Evolutionary conservation across 305 asterid species (phyloP).

Genomic region (Fraxinus greggii): DNA sequence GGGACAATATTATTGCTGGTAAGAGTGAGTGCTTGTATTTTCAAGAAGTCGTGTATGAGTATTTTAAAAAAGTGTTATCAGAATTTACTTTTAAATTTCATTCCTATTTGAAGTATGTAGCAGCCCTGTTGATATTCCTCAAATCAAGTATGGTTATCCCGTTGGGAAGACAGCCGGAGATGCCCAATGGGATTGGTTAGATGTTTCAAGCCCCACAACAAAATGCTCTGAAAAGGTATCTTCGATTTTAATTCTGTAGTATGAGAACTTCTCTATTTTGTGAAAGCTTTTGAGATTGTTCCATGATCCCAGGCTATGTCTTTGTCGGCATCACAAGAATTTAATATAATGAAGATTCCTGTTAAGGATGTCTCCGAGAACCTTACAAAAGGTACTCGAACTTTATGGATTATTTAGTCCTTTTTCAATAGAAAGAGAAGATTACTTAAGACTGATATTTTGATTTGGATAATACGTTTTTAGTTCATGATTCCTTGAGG

Average conservation of each 20-base stretch:
- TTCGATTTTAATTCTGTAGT: not conserved
- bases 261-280: conserved; percentile 14
- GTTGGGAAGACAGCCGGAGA: conserved; percentile 31
- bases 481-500: not conserved
- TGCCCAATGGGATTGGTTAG: conserved; percentile 73
- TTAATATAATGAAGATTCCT: conserved; percentile 61
- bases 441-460: not conserved
- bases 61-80: not conserved
- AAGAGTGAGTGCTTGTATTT: conserved; percentile 20
- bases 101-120: conserved; percentile 60
- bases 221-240: conserved; percentile 66
- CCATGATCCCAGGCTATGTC: conserved; percentile 51
- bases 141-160: conserved; percentile 68
- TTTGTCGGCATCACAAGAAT: conserved; percentile 55
- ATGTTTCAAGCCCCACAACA: conserved; percentile 57
- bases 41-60: not conserved
- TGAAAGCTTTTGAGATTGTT: not conserved
- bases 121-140: conserved; percentile 73
- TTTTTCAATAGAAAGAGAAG: not conserved
- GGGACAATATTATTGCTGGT: conserved; percentile 73
- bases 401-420: not conserved
- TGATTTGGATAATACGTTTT: not conserved
- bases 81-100: conserved; percentile 15
- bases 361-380: conserved; percentile 50
- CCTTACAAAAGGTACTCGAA: conserved; percentile 55